Percentiles rank a stretch among this genome's conserved stretches.
Conservation (phyloP, 257 asterid species). For the Solanum neorickii region DNA sequence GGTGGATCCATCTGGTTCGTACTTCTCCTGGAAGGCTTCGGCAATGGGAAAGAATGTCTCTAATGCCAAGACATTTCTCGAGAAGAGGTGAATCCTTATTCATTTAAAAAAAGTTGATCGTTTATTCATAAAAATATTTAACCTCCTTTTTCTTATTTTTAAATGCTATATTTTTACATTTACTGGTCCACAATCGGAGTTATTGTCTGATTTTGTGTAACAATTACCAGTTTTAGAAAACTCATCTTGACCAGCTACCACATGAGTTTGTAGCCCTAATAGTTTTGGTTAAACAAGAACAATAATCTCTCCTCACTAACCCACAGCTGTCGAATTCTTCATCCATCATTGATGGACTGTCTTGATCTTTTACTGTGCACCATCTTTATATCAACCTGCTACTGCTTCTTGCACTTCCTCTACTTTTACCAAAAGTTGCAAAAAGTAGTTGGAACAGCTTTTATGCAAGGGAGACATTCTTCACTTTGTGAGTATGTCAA, state of each 20-base stretch:
- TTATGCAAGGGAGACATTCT: not conserved
- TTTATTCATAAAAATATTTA: not conserved
- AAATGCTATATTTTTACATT: not conserved
- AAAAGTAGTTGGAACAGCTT: not conserved
- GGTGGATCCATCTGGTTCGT: constrained; percentile 99
- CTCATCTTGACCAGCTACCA: not conserved
- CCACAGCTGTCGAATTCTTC: not conserved
- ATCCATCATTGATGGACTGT: not conserved
- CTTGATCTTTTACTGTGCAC: not conserved
- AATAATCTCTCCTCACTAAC: not conserved
- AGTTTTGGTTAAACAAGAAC: not conserved
- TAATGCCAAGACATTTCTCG: constrained; percentile 94
- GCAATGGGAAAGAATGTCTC: constrained; percentile 99
- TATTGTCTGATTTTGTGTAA: not conserved
- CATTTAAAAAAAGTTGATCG: not conserved
- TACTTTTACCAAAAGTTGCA: not conserved
- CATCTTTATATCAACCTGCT: not conserved
- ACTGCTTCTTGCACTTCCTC: not conserved
- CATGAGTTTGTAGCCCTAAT: not conserved
- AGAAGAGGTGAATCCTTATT: constrained; percentile 53
- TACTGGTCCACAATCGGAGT: not conserved
- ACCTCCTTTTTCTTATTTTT: not conserved
- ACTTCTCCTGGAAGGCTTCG: constrained; percentile 99
- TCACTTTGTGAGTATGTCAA: not conserved
- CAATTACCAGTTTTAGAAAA: not conserved